Conservation (phyloP, 2,329 filamentous ascomycete genomes). For the Botrytis sinoallii region DNA sequence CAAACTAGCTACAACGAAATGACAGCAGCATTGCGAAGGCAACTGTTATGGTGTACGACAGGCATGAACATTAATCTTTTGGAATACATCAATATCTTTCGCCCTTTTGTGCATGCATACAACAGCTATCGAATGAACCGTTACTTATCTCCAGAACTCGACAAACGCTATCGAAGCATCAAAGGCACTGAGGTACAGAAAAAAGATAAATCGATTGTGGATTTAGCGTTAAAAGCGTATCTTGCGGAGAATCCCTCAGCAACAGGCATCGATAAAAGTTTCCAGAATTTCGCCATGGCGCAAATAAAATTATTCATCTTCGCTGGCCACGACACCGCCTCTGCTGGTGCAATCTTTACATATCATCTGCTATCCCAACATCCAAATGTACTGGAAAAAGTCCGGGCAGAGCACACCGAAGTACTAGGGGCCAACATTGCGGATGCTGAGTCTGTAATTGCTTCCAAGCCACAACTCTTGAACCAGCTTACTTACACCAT, state of each 20-base stretch:
- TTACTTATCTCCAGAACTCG: neutral
- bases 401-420: conserved; percentile 27
- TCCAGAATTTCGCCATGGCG: neutral
- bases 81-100: conserved; percentile 14
- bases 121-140: conserved; percentile 12
- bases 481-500: conserved; percentile 27
- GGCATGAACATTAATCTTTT: neutral
- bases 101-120: neutral
- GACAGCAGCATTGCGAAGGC: conserved; percentile 3
- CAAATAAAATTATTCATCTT: conserved; percentile 27
- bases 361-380: conserved; percentile 25
- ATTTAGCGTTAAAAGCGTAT: conserved; percentile 12
- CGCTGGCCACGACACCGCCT: conserved; percentile 31
- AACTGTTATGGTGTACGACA: neutral
- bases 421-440: conserved; percentile 24
- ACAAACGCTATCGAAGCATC: neutral
- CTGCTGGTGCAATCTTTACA: conserved; percentile 18
- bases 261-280: neutral
- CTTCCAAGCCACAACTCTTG: conserved; percentile 20
- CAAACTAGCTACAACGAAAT: neutral
- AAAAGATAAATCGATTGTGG: neutral
- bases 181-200: neutral
- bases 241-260: conserved; percentile 2
- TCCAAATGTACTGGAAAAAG: conserved; percentile 17
- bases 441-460: conserved; percentile 14